Conservation (phyloP, 106 monocot genomes). For the Narthecium ossifragum region DNA sequence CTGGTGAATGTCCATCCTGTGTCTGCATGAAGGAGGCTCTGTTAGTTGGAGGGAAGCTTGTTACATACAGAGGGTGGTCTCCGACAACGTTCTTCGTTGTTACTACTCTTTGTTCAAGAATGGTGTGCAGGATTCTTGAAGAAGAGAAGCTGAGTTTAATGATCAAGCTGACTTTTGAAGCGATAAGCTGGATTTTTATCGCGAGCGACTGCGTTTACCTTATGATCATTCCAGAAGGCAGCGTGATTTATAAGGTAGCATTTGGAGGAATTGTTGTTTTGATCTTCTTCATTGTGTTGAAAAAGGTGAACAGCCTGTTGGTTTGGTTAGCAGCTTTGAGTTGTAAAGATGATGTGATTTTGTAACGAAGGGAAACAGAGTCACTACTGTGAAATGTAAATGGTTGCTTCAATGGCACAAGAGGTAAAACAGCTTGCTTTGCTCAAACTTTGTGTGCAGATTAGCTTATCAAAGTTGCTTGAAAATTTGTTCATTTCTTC, state of each 20-base stretch:
- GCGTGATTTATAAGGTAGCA: slow-evolving; percentile 4
- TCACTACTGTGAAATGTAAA: no score
- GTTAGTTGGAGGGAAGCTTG: slow-evolving; percentile 56
- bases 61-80: slow-evolving; percentile 56
- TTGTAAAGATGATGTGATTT: neutral
- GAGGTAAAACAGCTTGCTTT: no score
- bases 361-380: neutral
- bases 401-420: no score
- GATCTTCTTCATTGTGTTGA: slow-evolving; percentile 40
- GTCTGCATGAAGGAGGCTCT: slow-evolving; percentile 57
- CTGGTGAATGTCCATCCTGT: slow-evolving; percentile 66
- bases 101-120: slow-evolving; percentile 45
- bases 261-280: slow-evolving; percentile 35
- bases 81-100: slow-evolving; percentile 40
- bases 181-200: slow-evolving; percentile 44
- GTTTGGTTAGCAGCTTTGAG: slow-evolving; percentile 14
- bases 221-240: slow-evolving; percentile 18
- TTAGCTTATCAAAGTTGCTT: no score
- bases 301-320: slow-evolving; percentile 24
- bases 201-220: slow-evolving; percentile 42
- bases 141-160: slow-evolving; percentile 22
- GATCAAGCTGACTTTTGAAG: slow-evolving; percentile 36
- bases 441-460: no score
- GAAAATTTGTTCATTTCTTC: no score
- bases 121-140: slow-evolving; percentile 41